Evolutionary conservation across 1,284 basidiomycete species (phyloP), one percentile per base, ranked within the genome.

Genomic region (Apiotrichum sp.): DNA sequence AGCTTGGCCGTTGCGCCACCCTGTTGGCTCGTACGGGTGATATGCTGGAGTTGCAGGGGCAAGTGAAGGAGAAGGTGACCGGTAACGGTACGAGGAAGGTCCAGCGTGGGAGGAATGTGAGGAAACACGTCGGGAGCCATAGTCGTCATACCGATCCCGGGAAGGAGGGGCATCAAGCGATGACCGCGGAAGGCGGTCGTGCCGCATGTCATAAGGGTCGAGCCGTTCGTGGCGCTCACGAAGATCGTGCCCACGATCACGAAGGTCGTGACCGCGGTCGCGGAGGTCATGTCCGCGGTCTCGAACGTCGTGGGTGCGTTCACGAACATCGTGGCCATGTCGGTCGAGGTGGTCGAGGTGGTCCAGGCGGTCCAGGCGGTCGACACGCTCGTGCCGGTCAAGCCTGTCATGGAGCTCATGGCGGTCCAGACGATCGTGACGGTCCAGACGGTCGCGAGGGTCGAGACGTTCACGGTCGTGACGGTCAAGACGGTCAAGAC

Each of bases 1-100:
- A 34, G 47, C 49, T 4, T n/a, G 38, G 49, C 47, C 47, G 9
- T 53, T 53, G 4, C 52, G 52, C 52, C 52, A 53, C 8, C 52
- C 52, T 5, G 45, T 47, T 2, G 52, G 52, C 45, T 53, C 52
- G 22, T 41, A 53, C 13, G 52, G 45, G 45, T 53, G 52, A 40
- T 47, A 53, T 4, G 45, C 31, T 7, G 51, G 51, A 2, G 10
- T 33, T 5, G n/a, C 35, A 10, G 35, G 38, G 7, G 50, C 22
- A 2, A 33, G 44, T 2, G 52, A 32, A 2, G 52, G 52, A 3
- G 52, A 47, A n/a, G 52, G 52, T 6, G 52, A 53, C 14, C 46
- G 14, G 32, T 53, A 47, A 6, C 34, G 43, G 16, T 46, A 52
- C 6, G 36, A 50, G 2, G 48, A 46, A 36, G 49, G 47, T 10